Evolutionary conservation across 306 rosid species (phyloP), one percentile per base, ranked within the genome.

Genomic region (Acacia confusa): DNA sequence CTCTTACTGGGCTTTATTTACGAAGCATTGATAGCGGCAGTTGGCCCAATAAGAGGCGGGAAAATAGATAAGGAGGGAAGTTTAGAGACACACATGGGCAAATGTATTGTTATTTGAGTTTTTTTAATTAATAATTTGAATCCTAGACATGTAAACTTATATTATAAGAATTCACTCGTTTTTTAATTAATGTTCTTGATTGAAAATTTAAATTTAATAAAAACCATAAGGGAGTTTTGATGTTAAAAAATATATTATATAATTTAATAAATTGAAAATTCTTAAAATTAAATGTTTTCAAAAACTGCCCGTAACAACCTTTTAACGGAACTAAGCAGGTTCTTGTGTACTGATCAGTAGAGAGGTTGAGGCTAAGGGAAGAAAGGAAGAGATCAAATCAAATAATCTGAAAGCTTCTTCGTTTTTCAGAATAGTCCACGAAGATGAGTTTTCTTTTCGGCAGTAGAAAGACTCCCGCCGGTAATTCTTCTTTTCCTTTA

Each of bases 361-460:
- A 27, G 34, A 25, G 36, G 67, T 55, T 25, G 70, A 69, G 28
- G 74, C 15, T 9, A n/a, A 4, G 27, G 27, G 20, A 16, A 65
- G n/a, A 40, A 25, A 36, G 34, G 72, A 52, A 58, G 22, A 22
- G 13, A 32, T 64, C 16, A 27, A 12, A 32, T 64, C 16, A 27
- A 19, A 25, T 20, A 3, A 77, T 57, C 72, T 52, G 77, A 17
- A 60, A 57, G 17, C 3, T n/a, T 5, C 53, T 47, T 27, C 16
- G 76, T 15, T 22, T 36, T 38, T 69, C 58, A 36, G 68, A 53
- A 25, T 38, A 34, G 40, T 22, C 55, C 0, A 25, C n/a, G 70
- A 81, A 74, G 64, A 94, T 92, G 95, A 94, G 98, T 86, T 94
- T 92, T 78, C 80, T 94, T 43, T 94, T 92, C 61, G 93, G 95